Percentiles rank a stretch among this genome's conserved stretches.
Conservation (phyloP, 257 asterid species). For the Nicotiana undulata region DNA sequence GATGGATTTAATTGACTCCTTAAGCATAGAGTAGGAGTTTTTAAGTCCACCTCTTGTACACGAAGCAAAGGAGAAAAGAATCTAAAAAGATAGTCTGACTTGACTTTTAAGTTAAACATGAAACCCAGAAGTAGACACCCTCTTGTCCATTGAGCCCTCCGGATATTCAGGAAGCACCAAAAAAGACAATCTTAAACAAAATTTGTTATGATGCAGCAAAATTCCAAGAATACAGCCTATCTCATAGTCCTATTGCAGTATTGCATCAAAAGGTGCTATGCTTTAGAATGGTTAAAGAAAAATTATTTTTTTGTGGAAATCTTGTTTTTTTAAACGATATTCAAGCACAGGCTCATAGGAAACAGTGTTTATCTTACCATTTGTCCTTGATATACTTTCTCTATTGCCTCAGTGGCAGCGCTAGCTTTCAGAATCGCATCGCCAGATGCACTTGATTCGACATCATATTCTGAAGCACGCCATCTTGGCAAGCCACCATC, state of each 20-base stretch:
- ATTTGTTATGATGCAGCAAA: not conserved
- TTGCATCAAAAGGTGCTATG: not conserved
- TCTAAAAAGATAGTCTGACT: not conserved
- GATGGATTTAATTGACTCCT: not conserved
- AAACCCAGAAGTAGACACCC: not conserved
- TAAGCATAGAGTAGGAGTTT: not conserved
- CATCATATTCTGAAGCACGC: slow-evolving; percentile 77
- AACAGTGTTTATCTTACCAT: slow-evolving; percentile 17
- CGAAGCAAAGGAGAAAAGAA: not conserved
- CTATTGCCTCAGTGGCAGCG: slow-evolving; percentile 95
- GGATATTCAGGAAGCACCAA: not conserved
- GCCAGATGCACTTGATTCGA: slow-evolving; percentile 92
- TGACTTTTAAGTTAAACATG: not conserved
- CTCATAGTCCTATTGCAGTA: not conserved
- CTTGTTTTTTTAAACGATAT: not conserved
- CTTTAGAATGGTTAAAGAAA: not conserved
- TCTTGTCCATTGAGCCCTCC: not conserved
- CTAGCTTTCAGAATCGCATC: slow-evolving; percentile 92
- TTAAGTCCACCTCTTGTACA: not conserved
- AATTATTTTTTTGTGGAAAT: not conserved
- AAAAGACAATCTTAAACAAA: not conserved
- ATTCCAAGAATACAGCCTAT: not conserved
- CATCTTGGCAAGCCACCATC: slow-evolving; percentile 94
- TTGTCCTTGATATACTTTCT: slow-evolving; percentile 74
- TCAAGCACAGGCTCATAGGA: not conserved